phyloP scores from a whole-genome alignment of 225 moss, liverwort and hornwort species.

The Lunularia cruciata region DNA sequence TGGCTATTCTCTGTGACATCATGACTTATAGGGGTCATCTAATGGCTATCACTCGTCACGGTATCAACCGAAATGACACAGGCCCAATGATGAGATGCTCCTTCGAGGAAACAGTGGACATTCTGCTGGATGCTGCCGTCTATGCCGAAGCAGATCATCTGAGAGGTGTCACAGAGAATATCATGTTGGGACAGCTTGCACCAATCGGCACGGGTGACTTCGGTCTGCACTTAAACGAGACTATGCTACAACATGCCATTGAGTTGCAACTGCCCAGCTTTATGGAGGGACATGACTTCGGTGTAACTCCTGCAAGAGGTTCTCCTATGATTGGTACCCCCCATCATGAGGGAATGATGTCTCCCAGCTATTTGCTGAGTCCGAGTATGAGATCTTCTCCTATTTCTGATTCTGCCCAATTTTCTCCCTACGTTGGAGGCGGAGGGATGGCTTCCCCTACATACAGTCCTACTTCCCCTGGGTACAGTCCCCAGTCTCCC shows the following conservation, averaged over 20 bases:
- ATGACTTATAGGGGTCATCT: constrained; percentile 99
- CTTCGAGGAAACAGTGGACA: constrained; percentile 98
- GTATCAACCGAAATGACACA: constrained; percentile 94
- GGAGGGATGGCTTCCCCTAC: constrained; percentile 90
- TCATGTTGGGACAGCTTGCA: constrained; percentile 96
- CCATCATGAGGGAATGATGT: constrained; percentile 95
- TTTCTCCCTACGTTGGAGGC: constrained; percentile 86
- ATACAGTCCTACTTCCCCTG: constrained; percentile 21
- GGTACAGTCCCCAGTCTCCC: constrained; percentile 50
- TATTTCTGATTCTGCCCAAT: constrained; percentile 70
- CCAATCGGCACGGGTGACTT: constrained; percentile 98
- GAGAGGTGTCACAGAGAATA: constrained; percentile 96
- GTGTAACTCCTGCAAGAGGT: constrained; percentile 67
- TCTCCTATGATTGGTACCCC: constrained; percentile 92
- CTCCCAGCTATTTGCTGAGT: constrained; percentile 89
- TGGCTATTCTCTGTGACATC: constrained; percentile 96
- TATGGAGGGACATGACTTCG: constrained; percentile 75
- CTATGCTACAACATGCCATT: constrained; percentile 97
- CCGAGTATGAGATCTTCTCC: constrained; percentile 86
- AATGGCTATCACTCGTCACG: constrained; percentile 98
- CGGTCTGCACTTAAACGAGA: constrained; percentile 85
- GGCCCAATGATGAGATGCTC: constrained; percentile 99
- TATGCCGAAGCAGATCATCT: constrained; percentile 95
- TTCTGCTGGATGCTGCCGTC: constrained; percentile 93
- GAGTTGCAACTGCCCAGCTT: constrained; percentile 97